These are phyloP conservation scores for Hypoxylon cercidicola DNA, from an alignment of 495 filamentous ascomycete species.

Conservation along the genomic window DNA sequence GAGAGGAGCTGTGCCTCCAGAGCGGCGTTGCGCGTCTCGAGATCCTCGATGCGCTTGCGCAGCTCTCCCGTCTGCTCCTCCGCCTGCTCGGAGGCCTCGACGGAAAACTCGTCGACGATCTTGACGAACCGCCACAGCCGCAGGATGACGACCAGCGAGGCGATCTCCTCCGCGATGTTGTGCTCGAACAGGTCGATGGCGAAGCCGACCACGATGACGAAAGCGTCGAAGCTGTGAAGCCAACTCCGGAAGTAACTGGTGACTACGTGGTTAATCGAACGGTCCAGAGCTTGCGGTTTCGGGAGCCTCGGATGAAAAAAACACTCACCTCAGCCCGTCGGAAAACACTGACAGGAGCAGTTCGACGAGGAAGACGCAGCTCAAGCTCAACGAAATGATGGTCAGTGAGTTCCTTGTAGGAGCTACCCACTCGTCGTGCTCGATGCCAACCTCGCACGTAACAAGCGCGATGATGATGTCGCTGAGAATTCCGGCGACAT, in stretches of 20 bases:
- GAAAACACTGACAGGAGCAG: constrained; percentile 65
- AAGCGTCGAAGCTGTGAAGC: constrained; percentile 72
- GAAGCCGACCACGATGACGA: constrained; percentile 70
- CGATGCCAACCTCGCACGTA: constrained; percentile 62
- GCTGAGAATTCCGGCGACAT: constrained; percentile 35
- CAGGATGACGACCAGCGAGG: constrained; percentile 69
- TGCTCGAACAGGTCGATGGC: constrained; percentile 66
- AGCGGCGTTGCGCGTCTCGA: constrained; percentile 59
- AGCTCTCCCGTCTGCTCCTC: constrained; percentile 49
- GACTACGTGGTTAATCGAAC: neutral
- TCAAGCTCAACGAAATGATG: constrained; percentile 62
- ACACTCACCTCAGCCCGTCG: constrained; percentile 63
- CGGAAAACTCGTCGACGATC: constrained; percentile 71
- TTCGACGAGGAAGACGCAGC: constrained; percentile 69
- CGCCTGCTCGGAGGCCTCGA: constrained; percentile 67
- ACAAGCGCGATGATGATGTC: constrained; percentile 68
- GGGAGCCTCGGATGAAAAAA: neutral
- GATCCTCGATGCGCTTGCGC: constrained; percentile 50
- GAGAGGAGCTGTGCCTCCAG: constrained; percentile 54
- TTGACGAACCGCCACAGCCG: constrained; percentile 76
- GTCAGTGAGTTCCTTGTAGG: constrained; percentile 54
- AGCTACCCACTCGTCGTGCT: constrained; percentile 50
- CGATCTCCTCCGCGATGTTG: constrained; percentile 68
- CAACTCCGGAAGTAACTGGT: constrained; percentile 67
- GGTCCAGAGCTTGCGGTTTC: neutral